Base-by-base conservation (phyloP, 768 basidiomycete species). In the Leccinum variicolor region DNA sequence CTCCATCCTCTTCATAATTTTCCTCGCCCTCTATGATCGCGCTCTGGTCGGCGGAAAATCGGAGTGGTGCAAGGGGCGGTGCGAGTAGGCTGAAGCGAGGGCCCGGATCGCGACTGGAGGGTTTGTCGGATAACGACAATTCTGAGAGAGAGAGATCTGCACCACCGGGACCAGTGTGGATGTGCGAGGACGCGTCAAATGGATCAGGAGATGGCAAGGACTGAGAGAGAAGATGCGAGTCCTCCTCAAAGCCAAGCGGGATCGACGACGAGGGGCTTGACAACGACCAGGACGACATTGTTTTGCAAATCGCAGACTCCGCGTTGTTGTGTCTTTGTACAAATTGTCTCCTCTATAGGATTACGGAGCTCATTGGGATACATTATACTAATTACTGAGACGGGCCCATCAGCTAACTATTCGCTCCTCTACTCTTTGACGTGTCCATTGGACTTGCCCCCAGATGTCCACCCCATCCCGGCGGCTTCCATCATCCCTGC, bases 111-210 rank as follows among this genome's bases (percentile, higher is more conserved):
- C 55, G 70, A 57, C 52, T 49, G 45, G 55, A 53, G 7, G 66
- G 67, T 46, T 62, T 71, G 36, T 81, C 75, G 50, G 72, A 65
- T 39, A 82, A 63, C 17, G 79, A 83, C 5, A 85, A 76, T 58
- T 85, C 84, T 1, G 84, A 83, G 47, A 85, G 68, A 6, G 83
- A 84, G 3, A 85, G 75, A 67, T 84, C 84, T 58, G 76, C 77
- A 33, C 75, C 76, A 15, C 76, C 76, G 17, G 73, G 77, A 6
- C 76, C 79, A 2, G 77, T 77, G 56, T 72, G 63, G 11, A 69
- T 72, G 46, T 58, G 62, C 6, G 71, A 67, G 45, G 73, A 66
- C 13, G 64, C 64, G 56, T 71, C 69, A 53, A 69, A 67, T 6
- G 65, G 49, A 41, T 73, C 71, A 25, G 70, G 64, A 39, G 72